These are phyloP conservation scores for Lactifluus pinguis DNA, from an alignment of 768 basidiomycete genomes.

Conservation along the genomic window DNA sequence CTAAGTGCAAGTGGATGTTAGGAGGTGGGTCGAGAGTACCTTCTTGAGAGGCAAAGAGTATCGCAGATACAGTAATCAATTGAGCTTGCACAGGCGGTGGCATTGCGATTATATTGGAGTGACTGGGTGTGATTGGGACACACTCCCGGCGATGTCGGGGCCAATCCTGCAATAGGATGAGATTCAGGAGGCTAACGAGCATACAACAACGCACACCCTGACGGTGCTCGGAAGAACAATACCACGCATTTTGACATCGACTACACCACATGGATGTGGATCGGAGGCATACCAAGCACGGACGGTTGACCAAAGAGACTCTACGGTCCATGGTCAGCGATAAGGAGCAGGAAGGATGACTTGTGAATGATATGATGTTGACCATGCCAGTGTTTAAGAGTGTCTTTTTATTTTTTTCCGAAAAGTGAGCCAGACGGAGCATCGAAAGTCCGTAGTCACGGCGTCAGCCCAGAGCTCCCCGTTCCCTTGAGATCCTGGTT, in stretches of 20 bases:
- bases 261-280: constrained; percentile 83
- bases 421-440: background rate
- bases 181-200: background rate
- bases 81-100: constrained; percentile 67
- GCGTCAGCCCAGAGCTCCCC: no score
- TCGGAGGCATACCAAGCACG: constrained; percentile 63
- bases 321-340: constrained; percentile 1
- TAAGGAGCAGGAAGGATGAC: background rate
- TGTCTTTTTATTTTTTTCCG: background rate
- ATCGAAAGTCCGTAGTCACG: no score
- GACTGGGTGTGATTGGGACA: constrained; percentile 38
- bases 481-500: no score
- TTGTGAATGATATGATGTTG: background rate
- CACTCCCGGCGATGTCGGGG: constrained; percentile 64
- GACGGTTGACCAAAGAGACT: constrained; percentile 53
- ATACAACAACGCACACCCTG: constrained; percentile 40
- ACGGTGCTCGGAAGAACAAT: constrained; percentile 72
- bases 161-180: constrained; percentile 53
- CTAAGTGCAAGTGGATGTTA: constrained; percentile 12
- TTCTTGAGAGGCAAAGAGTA: constrained; percentile 69
- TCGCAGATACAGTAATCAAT: constrained; percentile 56
- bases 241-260: constrained; percentile 76
- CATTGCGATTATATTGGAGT: constrained; percentile 62
- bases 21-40: constrained; percentile 32
- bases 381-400: background rate